A percentile compares a stretch with the other conserved stretches of the same genome.
Evolutionary conservation across 2,329 filamentous ascomycete genomes (phyloP).

Genomic region (Diaporthe eres): DNA sequence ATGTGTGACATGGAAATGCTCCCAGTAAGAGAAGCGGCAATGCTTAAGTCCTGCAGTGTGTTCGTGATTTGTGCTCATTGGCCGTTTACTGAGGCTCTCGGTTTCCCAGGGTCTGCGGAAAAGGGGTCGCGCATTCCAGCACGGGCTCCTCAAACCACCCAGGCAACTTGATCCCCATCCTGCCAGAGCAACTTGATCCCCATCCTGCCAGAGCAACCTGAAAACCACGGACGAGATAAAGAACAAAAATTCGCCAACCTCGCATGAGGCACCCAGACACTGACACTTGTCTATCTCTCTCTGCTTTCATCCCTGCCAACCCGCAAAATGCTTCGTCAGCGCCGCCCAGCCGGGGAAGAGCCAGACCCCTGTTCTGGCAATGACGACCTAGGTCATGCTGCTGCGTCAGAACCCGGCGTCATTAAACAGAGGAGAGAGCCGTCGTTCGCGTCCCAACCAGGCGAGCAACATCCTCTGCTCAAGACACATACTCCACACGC

Average conservation of each 20-base stretch:
- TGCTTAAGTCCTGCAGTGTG: no score
- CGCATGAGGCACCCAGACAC: background rate
- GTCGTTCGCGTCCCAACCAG: conserved; percentile 25
- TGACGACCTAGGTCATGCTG: conserved; percentile 26
- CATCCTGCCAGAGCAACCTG: background rate
- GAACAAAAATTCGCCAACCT: background rate
- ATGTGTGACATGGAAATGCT: background rate
- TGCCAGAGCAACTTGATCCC: background rate
- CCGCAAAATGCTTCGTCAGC: conserved; percentile 45
- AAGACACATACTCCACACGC: conserved; percentile 36
- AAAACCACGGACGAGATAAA: background rate
- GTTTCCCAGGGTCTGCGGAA: background rate
- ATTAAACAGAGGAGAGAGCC: conserved; percentile 24
- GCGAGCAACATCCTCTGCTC: conserved; percentile 47
- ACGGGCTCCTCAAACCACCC: conserved; percentile 13
- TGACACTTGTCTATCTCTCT: background rate
- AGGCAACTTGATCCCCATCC: background rate
- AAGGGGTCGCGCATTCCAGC: background rate
- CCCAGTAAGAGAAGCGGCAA: background rate
- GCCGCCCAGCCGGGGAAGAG: conserved; percentile 42
- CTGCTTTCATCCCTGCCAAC: conserved; percentile 29
- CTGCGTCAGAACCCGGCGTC: conserved; percentile 12
- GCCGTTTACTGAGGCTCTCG: background rate
- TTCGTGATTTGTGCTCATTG: background rate
- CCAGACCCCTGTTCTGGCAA: conserved; percentile 39